Percentiles rank a stretch among this genome's conserved stretches.
phyloP scores from a whole-genome alignment of 768 basidiomycete genomes.

The Phaeotremella skinneri region DNA sequence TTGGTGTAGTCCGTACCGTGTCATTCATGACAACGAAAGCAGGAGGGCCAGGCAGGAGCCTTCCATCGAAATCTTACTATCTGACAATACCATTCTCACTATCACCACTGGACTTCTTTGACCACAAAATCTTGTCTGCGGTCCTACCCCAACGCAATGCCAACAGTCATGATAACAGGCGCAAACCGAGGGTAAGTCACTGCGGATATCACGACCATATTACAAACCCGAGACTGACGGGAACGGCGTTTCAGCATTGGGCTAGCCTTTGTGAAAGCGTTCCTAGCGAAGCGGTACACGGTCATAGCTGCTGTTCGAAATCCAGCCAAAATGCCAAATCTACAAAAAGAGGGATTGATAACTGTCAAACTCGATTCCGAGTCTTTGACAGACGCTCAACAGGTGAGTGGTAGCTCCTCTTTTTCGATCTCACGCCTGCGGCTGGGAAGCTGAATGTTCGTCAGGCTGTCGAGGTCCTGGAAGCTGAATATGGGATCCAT shows the following conservation, averaged over 20 bases:
- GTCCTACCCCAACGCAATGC: no score
- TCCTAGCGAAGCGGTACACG: slow-evolving; percentile 8
- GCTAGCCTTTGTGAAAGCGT: slow-evolving; percentile 4
- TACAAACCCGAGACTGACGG: background rate
- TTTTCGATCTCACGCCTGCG: background rate
- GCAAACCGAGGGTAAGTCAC: slow-evolving; percentile 20
- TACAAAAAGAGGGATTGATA: background rate
- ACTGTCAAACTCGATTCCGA: slow-evolving; percentile 9
- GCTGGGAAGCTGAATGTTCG: no score
- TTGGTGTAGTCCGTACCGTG: no score
- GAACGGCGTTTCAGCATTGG: slow-evolving; percentile 4
- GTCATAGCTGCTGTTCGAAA: slow-evolving; percentile 21
- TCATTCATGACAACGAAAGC: no score
- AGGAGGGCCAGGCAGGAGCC: no score
- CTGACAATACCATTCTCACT: no score
- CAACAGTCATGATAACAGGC: slow-evolving; percentile 17
- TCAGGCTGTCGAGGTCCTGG: background rate
- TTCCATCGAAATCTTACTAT: no score
- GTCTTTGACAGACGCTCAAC: background rate
- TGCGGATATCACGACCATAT: background rate
- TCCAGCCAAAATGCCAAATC: background rate
- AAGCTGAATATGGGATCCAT: background rate
- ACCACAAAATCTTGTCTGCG: no score
- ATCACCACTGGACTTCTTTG: no score
- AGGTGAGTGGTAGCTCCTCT: background rate